Conservation (phyloP, 2,329 filamentous ascomycete genomes). For the Colletotrichum magnum region DNA sequence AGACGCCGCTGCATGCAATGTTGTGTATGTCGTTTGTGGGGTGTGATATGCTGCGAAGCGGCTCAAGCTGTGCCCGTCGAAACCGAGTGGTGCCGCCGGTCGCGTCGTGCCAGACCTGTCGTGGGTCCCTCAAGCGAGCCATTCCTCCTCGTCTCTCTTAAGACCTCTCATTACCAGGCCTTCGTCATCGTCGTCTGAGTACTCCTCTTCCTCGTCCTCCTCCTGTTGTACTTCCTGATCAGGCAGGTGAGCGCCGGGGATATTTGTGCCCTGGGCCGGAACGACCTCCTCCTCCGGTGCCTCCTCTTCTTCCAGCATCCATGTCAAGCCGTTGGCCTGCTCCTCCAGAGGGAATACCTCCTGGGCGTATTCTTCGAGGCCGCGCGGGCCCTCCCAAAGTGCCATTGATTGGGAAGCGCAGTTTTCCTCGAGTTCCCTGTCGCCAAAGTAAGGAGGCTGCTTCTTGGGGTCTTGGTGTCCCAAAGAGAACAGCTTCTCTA, state of each 20-base stretch:
- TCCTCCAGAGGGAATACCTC: slow-evolving; percentile 97
- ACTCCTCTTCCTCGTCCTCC: slow-evolving; percentile 57
- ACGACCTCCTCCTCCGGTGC: slow-evolving; percentile 48
- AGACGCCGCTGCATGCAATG: slow-evolving; percentile 37
- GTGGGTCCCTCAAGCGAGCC: slow-evolving; percentile 62
- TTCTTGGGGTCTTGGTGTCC: slow-evolving; percentile 65
- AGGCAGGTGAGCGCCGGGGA: slow-evolving; percentile 44
- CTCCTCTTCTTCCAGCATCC: slow-evolving; percentile 80
- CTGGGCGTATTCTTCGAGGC: slow-evolving; percentile 92
- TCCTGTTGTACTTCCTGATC: slow-evolving; percentile 52
- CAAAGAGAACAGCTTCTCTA: slow-evolving; percentile 71
- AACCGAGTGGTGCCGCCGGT: slow-evolving; percentile 16
- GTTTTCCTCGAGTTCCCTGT: slow-evolving; percentile 68
- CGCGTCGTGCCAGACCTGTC: not conserved
- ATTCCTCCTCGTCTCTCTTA: slow-evolving; percentile 72
- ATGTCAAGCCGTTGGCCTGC: slow-evolving; percentile 91
- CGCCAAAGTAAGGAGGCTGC: slow-evolving; percentile 76
- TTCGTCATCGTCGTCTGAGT: slow-evolving; percentile 70
- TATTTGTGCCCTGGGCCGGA: not conserved
- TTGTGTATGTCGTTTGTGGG: slow-evolving; percentile 31
- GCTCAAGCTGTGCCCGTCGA: slow-evolving; percentile 17
- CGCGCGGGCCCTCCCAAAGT: slow-evolving; percentile 92
- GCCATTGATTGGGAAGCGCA: slow-evolving; percentile 83
- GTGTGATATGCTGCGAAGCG: slow-evolving; percentile 6
- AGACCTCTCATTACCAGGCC: slow-evolving; percentile 70